Evolutionary conservation across 495 filamentous ascomycete genomes (phyloP), one percentile per base, ranked within the genome.

Genomic region (Penicillium macrosclerotiorum): DNA sequence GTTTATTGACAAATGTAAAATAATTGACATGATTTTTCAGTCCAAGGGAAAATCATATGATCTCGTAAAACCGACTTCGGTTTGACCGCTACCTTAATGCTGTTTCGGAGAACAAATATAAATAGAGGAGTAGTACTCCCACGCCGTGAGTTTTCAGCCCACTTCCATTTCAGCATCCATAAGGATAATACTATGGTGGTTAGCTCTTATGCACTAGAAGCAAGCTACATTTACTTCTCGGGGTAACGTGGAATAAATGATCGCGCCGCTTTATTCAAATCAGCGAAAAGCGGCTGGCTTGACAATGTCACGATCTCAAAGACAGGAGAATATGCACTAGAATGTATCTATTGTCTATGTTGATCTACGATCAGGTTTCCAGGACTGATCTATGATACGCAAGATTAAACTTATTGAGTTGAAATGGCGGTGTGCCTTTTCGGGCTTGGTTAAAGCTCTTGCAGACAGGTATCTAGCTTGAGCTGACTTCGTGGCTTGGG

Each of bases 131-230:
- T n/a, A n/a, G n/a, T n/a, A n/a, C n/a, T n/a, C n/a, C n/a, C n/a
- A n/a, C n/a, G n/a, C n/a, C n/a, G n/a, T n/a, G n/a, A n/a, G n/a
- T n/a, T n/a, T n/a, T n/a, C 36, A 26, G 20, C 17, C 20, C 20
- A 6, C 39, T 42, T 42, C 39, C 26, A 42, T 23, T 17, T 30
- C 26, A 42, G 39, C 39, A 24, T 42, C 39, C 26, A 14, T 41
- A 36, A 53, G 14, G 57, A 52, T 24, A 60, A 30, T 42, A 76
- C 90, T 20, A 86, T 83, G 1, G 80, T 92, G 25, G 90, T 65
- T 22, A 55, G 45, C 29, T 47, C 51, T 40, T 54, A 61, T 54
- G 14, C 26, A 50, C 57, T 55, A 8, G 54, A 52, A 27, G 41
- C 33, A 25, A 57, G 41, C 36, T 61, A 47, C 27, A 13, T 9